A percentile compares a stretch with the other conserved stretches of the same genome.
Evolutionary conservation across 2,329 filamentous ascomycete species (phyloP).

Genomic region (Pezicula carpinea): DNA sequence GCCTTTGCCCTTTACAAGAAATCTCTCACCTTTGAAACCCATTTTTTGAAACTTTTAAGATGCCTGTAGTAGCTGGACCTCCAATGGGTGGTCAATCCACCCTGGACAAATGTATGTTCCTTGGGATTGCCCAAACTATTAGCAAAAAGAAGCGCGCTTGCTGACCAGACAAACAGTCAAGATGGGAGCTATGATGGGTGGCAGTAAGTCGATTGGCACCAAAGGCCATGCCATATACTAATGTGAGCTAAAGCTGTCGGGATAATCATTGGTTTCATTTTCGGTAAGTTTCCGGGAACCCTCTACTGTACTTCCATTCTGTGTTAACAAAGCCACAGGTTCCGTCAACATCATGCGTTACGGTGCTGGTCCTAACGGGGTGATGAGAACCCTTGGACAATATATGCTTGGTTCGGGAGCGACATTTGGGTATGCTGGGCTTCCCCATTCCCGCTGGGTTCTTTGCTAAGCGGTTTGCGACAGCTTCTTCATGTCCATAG

Average conservation of each 20-base stretch:
- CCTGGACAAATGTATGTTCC: constrained; percentile 62
- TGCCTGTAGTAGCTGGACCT: constrained; percentile 45
- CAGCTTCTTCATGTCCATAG: constrained; percentile 98
- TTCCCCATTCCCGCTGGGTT: not conserved
- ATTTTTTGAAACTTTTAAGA: constrained; percentile 10
- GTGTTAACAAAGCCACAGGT: constrained; percentile 45
- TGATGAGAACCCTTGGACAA: constrained; percentile 90
- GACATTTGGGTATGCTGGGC: constrained; percentile 75
- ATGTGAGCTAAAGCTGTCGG: constrained; percentile 68
- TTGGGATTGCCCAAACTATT: constrained; percentile 4
- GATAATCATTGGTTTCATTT: constrained; percentile 95
- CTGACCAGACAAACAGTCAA: constrained; percentile 60
- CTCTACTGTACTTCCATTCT: not conserved
- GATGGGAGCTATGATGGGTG: constrained; percentile 98
- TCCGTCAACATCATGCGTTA: constrained; percentile 94
- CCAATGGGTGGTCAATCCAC: constrained; percentile 56
- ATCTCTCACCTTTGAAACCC: constrained; percentile 11
- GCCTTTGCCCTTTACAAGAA: not conserved
- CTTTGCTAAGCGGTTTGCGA: constrained; percentile 11
- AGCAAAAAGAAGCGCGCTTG: constrained; percentile 27
- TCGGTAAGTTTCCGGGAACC: constrained; percentile 53
- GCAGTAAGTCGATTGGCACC: constrained; percentile 61
- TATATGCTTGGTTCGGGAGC: constrained; percentile 95
- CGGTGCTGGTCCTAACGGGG: constrained; percentile 86
- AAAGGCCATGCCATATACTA: constrained; percentile 23